phyloP scores from a whole-genome alignment of 805 yeast genomes.

The Clavispora carvajalis region DNA sequence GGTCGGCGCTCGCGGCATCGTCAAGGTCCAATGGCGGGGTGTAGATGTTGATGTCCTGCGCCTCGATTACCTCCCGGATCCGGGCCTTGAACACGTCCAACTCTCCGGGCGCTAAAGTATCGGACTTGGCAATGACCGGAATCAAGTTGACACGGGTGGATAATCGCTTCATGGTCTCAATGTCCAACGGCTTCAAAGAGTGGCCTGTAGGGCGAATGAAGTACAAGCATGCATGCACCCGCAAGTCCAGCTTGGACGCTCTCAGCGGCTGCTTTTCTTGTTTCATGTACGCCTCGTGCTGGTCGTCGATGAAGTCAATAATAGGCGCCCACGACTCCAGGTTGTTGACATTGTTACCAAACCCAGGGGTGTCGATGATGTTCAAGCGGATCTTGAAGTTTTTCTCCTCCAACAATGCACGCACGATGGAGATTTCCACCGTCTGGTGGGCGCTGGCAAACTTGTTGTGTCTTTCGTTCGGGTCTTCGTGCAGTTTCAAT shows the following conservation, averaged over 20 bases:
- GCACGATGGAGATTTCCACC: slow-evolving; percentile 69
- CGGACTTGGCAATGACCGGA: slow-evolving; percentile 87
- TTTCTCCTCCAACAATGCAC: slow-evolving; percentile 81
- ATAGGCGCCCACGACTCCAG: slow-evolving; percentile 82
- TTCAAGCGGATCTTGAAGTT: slow-evolving; percentile 73
- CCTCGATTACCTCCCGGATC: slow-evolving; percentile 76
- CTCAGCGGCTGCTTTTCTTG: slow-evolving; percentile 92
- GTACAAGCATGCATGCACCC: slow-evolving; percentile 88
- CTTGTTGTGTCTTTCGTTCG: slow-evolving; percentile 51
- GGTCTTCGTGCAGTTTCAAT: slow-evolving; percentile 54
- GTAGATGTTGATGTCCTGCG: slow-evolving; percentile 76
- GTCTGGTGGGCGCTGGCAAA: slow-evolving; percentile 55
- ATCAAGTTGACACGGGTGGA: slow-evolving; percentile 78
- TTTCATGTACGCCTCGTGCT: slow-evolving; percentile 81
- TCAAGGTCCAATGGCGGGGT: slow-evolving; percentile 78
- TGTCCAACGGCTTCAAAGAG: slow-evolving; percentile 79
- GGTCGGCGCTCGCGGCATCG: slow-evolving; percentile 73
- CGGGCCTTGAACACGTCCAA: slow-evolving; percentile 64
- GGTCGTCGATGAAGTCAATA: slow-evolving; percentile 85
- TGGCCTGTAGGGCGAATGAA: slow-evolving; percentile 91
- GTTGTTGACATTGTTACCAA: slow-evolving; percentile 87
- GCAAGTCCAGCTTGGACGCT: slow-evolving; percentile 58
- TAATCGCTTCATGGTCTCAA: slow-evolving; percentile 80
- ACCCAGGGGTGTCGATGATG: slow-evolving; percentile 89
- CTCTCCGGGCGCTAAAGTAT: slow-evolving; percentile 70